Percentiles rank a stretch among this genome's conserved stretches.
These are phyloP conservation scores for Alternaria brassicicola DNA, from an alignment of 2,329 filamentous ascomycete genomes.

Conservation along the genomic window DNA sequence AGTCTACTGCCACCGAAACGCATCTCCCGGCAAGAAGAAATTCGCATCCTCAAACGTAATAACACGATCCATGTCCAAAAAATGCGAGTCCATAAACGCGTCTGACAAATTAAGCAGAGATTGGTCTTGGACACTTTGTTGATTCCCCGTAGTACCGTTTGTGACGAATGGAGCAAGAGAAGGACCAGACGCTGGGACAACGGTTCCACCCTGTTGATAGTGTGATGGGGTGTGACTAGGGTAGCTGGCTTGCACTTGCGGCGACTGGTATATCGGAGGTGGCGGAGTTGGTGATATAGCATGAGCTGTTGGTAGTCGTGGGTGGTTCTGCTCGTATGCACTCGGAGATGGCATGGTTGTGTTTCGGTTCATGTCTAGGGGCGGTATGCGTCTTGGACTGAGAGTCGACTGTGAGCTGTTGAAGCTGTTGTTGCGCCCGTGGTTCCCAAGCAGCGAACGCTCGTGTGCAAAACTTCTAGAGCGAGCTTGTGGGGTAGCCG, in stretches of 20 bases:
- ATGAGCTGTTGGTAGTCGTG: background rate
- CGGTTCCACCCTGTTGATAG: conserved; percentile 6
- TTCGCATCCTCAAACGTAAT: conserved; percentile 47
- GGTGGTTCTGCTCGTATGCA: conserved; percentile 10
- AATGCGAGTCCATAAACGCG: conserved; percentile 43
- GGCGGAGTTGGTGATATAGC: background rate
- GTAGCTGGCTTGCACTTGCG: background rate
- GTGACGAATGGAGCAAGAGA: conserved; percentile 2
- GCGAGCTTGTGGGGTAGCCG: conserved; percentile 22
- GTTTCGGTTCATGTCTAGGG: conserved; percentile 8
- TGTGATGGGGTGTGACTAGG: conserved; percentile 1
- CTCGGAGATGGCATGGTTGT: conserved; percentile 5
- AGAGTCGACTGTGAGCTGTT: conserved; percentile 20
- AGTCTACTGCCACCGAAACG: conserved; percentile 32
- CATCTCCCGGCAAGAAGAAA: conserved; percentile 41
- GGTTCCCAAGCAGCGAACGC: background rate
- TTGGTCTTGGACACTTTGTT: conserved; percentile 36
- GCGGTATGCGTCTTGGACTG: conserved; percentile 18
- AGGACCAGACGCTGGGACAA: background rate
- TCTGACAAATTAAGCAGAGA: conserved; percentile 39
- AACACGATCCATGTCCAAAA: conserved; percentile 43
- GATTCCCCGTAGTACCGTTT: conserved; percentile 4
- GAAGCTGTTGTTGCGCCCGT: conserved; percentile 23
- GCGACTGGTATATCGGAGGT: conserved; percentile 1
- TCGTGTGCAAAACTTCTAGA: conserved; percentile 12